Conservation (phyloP, 2,329 filamentous ascomycete genomes). For the Colletotrichum navitas region DNA sequence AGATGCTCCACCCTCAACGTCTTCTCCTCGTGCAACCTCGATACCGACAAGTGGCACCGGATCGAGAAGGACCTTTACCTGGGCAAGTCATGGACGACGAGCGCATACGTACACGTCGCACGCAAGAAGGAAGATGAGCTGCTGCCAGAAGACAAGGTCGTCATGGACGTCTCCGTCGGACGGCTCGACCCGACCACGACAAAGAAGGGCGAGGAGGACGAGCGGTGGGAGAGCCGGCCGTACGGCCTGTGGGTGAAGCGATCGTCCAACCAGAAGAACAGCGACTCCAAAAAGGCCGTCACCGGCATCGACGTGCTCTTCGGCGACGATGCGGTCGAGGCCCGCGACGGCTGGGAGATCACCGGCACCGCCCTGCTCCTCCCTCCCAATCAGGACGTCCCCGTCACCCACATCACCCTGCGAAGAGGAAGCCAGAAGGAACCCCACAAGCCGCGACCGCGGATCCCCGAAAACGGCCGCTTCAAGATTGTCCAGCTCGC, state of each 20-base stretch:
- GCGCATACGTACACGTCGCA: conserved; percentile 84
- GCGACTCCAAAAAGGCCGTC: conserved; percentile 79
- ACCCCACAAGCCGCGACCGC: conserved; percentile 76
- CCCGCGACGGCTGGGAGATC: conserved; percentile 86
- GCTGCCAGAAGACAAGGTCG: conserved; percentile 77
- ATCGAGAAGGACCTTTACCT: conserved; percentile 88
- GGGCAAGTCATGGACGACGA: conserved; percentile 77
- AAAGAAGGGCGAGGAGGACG: conserved; percentile 65
- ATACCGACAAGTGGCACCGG: conserved; percentile 80
- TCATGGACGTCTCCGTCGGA: conserved; percentile 83
- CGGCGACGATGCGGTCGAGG: conserved; percentile 91
- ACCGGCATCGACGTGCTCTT: conserved; percentile 90
- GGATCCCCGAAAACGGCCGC: conserved; percentile 87
- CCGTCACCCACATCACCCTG: conserved; percentile 82
- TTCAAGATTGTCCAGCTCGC: conserved; percentile 98
- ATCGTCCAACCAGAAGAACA: conserved; percentile 77
- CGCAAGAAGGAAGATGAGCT: conserved; percentile 90
- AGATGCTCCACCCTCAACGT: conserved; percentile 81
- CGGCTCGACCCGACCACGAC: conserved; percentile 75
- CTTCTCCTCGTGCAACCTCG: conserved; percentile 81
- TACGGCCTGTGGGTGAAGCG: conserved; percentile 87
- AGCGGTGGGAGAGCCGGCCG: conserved; percentile 82
- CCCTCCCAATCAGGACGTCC: conserved; percentile 70
- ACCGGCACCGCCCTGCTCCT: conserved; percentile 80
- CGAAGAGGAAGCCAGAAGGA: conserved; percentile 77